Percentiles rank a stretch among this genome's conserved stretches.
Evolutionary conservation across 148 eudicot genomes (phyloP).

Genomic region (Rhododendron henanense): DNA sequence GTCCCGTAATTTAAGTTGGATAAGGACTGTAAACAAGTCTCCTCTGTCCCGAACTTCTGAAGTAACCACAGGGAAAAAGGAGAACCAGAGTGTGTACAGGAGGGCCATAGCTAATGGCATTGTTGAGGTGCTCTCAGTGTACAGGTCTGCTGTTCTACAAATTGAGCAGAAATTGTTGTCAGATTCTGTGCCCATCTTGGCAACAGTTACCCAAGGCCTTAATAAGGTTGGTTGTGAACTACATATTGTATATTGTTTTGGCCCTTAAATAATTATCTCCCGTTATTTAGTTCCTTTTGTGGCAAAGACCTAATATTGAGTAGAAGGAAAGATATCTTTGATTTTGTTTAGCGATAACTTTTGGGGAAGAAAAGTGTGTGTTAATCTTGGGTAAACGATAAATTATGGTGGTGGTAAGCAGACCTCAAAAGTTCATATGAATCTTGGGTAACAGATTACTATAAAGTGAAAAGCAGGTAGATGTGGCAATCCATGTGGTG

Average conservation of each 20-base stretch:
- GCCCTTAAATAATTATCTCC: background rate
- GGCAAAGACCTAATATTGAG: background rate
- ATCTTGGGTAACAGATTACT: background rate
- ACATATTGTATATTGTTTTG: too few species aligned
- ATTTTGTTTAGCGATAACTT: background rate
- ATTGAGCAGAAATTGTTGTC: constrained; percentile 93
- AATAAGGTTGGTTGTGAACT: constrained; percentile 57
- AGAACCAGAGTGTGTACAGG: constrained; percentile 73
- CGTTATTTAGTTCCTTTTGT: background rate
- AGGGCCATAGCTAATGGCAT: constrained; percentile 95
- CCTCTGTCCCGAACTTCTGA: constrained; percentile 48
- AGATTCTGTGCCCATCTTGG: constrained; percentile 78
- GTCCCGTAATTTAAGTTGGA: constrained; percentile 92
- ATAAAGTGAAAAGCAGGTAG: background rate
- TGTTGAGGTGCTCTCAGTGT: constrained; percentile 87
- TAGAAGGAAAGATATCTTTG: background rate
- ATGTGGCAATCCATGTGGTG: background rate
- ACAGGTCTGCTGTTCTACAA: constrained; percentile 84
- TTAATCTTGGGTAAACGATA: background rate
- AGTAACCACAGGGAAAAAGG: constrained; percentile 36
- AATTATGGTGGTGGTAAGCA: background rate
- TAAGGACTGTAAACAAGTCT: constrained; percentile 50
- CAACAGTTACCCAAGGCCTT: constrained; percentile 87
- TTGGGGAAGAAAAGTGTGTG: background rate
- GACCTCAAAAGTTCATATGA: background rate